Evolutionary conservation across 1,284 basidiomycete species (phyloP).

Genomic region (Sporisorium exsertum): DNA sequence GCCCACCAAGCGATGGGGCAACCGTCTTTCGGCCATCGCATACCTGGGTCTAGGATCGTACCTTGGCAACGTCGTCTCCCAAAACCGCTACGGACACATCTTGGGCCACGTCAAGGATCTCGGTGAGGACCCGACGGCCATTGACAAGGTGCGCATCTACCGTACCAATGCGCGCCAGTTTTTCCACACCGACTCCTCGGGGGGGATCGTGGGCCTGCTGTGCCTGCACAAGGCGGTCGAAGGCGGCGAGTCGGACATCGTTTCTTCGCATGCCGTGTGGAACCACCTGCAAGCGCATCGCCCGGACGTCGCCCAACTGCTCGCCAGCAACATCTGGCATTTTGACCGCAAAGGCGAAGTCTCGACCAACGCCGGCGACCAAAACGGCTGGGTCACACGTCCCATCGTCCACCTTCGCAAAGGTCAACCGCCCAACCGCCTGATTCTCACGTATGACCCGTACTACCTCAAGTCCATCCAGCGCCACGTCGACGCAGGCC

Average conservation of each 20-base stretch:
- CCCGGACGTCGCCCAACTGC: conserved; percentile 70
- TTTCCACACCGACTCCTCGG: conserved; percentile 69
- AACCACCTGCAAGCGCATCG: conserved; percentile 70
- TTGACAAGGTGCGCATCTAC: conserved; percentile 71
- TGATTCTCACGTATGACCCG: conserved; percentile 61
- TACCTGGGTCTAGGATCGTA: conserved; percentile 70
- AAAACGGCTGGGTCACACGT: conserved; percentile 45
- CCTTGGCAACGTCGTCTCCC: conserved; percentile 69
- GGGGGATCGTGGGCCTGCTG: conserved; percentile 70
- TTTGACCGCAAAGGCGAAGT: conserved; percentile 65
- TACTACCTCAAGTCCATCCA: conserved; percentile 64
- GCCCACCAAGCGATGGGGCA: conserved; percentile 69
- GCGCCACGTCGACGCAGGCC: conserved; percentile 69
- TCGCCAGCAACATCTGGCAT: conserved; percentile 64
- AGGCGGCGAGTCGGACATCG: conserved; percentile 72
- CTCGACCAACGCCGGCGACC: conserved; percentile 16
- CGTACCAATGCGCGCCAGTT: conserved; percentile 70
- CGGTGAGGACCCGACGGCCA: conserved; percentile 71
- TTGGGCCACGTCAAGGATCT: conserved; percentile 71
- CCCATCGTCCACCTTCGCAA: conserved; percentile 52
- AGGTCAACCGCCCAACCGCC: conserved; percentile 46
- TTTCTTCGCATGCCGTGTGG: conserved; percentile 71
- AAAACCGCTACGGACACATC: conserved; percentile 71
- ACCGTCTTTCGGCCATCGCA: conserved; percentile 69
- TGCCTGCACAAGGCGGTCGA: conserved; percentile 71